A percentile compares a stretch with the other conserved stretches of the same genome.
Evolutionary conservation across 2,329 filamentous ascomycete species (phyloP).

Genomic region (Ampelomyces quisqualis): DNA sequence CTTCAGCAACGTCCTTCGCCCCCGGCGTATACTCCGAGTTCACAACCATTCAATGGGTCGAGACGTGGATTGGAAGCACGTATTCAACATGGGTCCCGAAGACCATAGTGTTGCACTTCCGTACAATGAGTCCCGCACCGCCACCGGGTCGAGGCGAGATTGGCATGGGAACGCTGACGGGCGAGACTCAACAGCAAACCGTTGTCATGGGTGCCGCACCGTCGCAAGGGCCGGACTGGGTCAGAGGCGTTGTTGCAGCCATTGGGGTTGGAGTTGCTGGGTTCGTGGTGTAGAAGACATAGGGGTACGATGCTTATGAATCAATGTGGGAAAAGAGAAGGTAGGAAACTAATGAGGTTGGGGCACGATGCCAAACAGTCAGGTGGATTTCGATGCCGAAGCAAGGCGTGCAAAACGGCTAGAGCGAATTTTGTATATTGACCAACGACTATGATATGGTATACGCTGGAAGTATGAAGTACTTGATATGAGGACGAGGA

Average conservation of each 20-base stretch:
- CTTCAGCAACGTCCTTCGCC: neutral
- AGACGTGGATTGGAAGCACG: constrained; percentile 30
- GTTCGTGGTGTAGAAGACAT: constrained; percentile 14
- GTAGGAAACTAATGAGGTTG: no score
- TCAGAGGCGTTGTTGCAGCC: constrained; percentile 20
- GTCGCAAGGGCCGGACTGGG: constrained; percentile 18
- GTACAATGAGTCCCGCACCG: constrained; percentile 20
- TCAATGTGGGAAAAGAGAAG: neutral
- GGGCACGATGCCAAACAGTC: no score
- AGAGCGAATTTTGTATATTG: no score
- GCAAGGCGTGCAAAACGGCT: no score
- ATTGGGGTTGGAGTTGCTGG: constrained; percentile 29
- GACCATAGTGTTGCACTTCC: constrained; percentile 32
- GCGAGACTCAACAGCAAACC: constrained; percentile 30
- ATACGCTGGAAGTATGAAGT: no score
- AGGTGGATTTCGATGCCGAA: no score
- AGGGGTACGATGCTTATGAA: neutral
- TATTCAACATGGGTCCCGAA: constrained; percentile 37
- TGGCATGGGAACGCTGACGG: constrained; percentile 41
- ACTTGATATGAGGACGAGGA: no score
- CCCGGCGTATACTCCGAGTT: constrained; percentile 6
- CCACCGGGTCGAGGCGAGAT: constrained; percentile 33
- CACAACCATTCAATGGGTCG: constrained; percentile 38
- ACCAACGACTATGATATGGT: no score
- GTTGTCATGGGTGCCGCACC: constrained; percentile 24